Evolutionary conservation across 768 basidiomycete species (phyloP).

Genomic region (Thelephora ganbajun): DNA sequence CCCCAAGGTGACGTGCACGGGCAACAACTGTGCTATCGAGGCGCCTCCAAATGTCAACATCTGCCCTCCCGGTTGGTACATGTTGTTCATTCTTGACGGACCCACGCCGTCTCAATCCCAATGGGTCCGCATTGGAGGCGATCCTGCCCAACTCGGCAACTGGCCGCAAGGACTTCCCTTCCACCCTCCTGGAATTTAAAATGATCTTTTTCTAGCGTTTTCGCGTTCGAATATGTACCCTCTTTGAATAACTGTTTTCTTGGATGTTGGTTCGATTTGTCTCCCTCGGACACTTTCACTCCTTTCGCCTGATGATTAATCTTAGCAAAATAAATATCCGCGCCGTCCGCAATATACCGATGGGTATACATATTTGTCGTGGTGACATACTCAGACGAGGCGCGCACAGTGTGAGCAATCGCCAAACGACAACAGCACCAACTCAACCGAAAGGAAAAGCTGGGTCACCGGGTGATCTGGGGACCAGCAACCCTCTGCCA

Average conservation of each 20-base stretch:
- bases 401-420: too few species aligned
- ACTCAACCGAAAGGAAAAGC: too few species aligned
- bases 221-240: background rate
- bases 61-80: constrained; percentile 66
- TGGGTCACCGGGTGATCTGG: too few species aligned
- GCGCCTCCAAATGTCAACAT: constrained; percentile 59
- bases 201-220: background rate
- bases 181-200: constrained; percentile 43
- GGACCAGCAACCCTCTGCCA: too few species aligned
- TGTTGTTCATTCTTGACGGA: constrained; percentile 64
- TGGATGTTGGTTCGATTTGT: background rate
- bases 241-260: background rate
- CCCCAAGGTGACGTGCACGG: constrained; percentile 55
- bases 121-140: constrained; percentile 72
- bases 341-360: too few species aligned
- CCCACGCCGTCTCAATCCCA: constrained; percentile 63
- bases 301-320: background rate
- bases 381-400: too few species aligned
- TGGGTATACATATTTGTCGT: too few species aligned
- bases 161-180: constrained; percentile 67
- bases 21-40: constrained; percentile 61
- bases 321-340: too few species aligned
- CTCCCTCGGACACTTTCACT: constrained; percentile 1
- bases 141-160: constrained; percentile 53
- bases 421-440: too few species aligned